Conservation (phyloP, 345 rosid genomes). For the Psidium guajava region DNA sequence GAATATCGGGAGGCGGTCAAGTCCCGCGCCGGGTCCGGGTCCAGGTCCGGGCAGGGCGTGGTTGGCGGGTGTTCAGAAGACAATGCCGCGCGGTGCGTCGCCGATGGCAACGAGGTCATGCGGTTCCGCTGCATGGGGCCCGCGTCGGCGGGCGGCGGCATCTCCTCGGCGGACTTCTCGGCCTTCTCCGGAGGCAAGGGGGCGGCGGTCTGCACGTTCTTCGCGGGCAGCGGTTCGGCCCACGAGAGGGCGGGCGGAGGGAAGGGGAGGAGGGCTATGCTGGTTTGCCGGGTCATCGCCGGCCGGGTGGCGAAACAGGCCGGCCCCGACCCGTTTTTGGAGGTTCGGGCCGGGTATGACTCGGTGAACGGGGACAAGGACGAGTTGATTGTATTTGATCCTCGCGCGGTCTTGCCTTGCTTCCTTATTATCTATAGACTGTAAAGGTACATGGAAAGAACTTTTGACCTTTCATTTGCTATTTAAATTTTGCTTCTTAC, state of each 20-base stretch:
- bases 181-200: slow-evolving; percentile 24
- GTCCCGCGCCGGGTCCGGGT: slow-evolving; percentile 29
- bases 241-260: slow-evolving; percentile 84
- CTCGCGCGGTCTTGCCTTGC: slow-evolving; percentile 90
- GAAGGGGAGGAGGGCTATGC: slow-evolving; percentile 79
- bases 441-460: slow-evolving; percentile 28
- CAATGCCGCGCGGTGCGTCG: slow-evolving; percentile 71
- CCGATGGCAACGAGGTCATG: slow-evolving; percentile 98
- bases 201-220: slow-evolving; percentile 52
- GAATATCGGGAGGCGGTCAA: slow-evolving; percentile 79
- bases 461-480: background rate
- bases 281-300: slow-evolving; percentile 85
- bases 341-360: slow-evolving; percentile 50
- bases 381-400: slow-evolving; percentile 78
- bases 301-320: slow-evolving; percentile 61
- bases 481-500: background rate
- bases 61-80: slow-evolving; percentile 23
- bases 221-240: slow-evolving; percentile 61
- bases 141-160: slow-evolving; percentile 25
- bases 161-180: slow-evolving; percentile 2
- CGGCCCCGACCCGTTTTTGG: slow-evolving; percentile 33
- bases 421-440: slow-evolving; percentile 81
- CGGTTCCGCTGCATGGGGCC: slow-evolving; percentile 80
- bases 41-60: background rate
- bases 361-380: slow-evolving; percentile 78